phyloP scores from a whole-genome alignment of 2,329 filamentous ascomycete species.

The Ophiocordyceps camponoti-rufipedis region DNA sequence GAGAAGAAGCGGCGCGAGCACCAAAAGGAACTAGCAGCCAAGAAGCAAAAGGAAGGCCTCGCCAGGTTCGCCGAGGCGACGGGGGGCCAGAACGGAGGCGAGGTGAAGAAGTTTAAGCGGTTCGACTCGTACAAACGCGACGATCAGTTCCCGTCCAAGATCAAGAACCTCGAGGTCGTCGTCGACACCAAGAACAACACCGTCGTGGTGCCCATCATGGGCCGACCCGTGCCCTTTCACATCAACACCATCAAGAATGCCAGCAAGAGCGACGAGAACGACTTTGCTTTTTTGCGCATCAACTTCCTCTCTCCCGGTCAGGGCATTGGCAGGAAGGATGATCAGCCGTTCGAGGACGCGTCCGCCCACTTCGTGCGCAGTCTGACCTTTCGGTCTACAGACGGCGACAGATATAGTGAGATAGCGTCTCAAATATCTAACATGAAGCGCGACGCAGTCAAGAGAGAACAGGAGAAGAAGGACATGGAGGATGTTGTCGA shows the following conservation, averaged over 20 bases:
- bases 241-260: conserved; percentile 98
- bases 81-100: conserved; percentile 69
- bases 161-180: conserved; percentile 74
- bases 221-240: conserved; percentile 90
- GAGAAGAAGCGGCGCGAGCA: conserved; percentile 78
- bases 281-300: conserved; percentile 85
- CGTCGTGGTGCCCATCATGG: conserved; percentile 90
- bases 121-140: conserved; percentile 99
- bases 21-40: conserved; percentile 71
- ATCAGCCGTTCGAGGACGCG: conserved; percentile 93
- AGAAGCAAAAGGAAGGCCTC: conserved; percentile 80
- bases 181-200: conserved; percentile 84
- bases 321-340: conserved; percentile 90
- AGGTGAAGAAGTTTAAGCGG: conserved; percentile 95
- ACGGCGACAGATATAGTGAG: conserved; percentile 74
- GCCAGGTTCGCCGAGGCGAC: conserved; percentile 74
- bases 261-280: conserved; percentile 90
- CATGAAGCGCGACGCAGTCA: conserved; percentile 80
- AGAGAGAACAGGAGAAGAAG: conserved; percentile 96
- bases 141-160: conserved; percentile 70
- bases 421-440: conserved; percentile 89
- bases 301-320: conserved; percentile 96
- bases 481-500: conserved; percentile 98
- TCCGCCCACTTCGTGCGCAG: conserved; percentile 91
- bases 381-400: conserved; percentile 82